These are phyloP conservation scores for Yamadazyma atlantica DNA, from an alignment of 1,139 yeast species.

Conservation along the genomic window DNA sequence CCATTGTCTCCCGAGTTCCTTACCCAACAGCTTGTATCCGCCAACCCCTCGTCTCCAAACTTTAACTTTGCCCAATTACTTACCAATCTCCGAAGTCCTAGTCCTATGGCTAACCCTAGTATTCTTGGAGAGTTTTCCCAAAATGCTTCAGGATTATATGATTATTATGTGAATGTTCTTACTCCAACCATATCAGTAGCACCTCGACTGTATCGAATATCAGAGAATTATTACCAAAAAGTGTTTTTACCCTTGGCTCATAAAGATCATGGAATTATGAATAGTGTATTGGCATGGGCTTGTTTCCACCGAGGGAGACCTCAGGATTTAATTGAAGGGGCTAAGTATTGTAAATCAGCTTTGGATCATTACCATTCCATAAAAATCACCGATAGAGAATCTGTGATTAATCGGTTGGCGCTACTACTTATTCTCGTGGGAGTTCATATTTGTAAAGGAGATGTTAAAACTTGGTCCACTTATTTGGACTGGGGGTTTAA, in stretches of 20 bases:
- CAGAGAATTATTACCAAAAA: conserved; percentile 65
- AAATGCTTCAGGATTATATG: conserved; percentile 41
- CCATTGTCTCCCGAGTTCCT: not conserved
- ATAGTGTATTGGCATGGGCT: conserved; percentile 76
- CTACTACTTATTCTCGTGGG: conserved; percentile 65
- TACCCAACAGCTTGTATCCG: not conserved
- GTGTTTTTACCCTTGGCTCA: conserved; percentile 82
- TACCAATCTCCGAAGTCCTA: not conserved
- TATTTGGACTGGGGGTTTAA: conserved; percentile 63
- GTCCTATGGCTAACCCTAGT: conserved; percentile 4
- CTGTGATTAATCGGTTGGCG: conserved; percentile 52
- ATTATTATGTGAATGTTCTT: conserved; percentile 63
- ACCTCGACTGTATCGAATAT: conserved; percentile 45
- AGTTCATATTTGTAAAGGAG: conserved; percentile 76
- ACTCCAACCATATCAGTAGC: conserved; percentile 63
- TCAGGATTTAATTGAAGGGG: conserved; percentile 41
- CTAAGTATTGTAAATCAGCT: conserved; percentile 47
- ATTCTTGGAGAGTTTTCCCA: conserved; percentile 6
- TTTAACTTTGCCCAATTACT: not conserved
- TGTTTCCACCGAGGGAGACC: conserved; percentile 60
- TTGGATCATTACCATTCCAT: conserved; percentile 38
- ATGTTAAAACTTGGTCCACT: conserved; percentile 67
- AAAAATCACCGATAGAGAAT: conserved; percentile 16
- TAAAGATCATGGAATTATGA: conserved; percentile 63
- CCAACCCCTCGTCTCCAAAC: not conserved